Conservation (phyloP, 164 flowering plant genomes). For the Magnolia changhungtana region DNA sequence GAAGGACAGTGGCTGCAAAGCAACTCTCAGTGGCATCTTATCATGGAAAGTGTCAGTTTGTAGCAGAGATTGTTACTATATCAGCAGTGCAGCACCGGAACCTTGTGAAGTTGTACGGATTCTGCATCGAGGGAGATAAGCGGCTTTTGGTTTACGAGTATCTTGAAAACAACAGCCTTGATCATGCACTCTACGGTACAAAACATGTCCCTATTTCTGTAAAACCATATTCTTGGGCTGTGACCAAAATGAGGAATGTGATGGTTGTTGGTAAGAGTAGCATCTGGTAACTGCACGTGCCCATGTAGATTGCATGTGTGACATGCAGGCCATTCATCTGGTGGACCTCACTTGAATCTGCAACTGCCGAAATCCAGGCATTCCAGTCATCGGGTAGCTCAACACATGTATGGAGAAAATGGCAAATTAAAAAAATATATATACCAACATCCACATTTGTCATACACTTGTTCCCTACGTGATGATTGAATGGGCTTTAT, state of each 20-base stretch:
- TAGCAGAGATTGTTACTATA: slow-evolving; percentile 73
- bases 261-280: not conserved
- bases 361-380: no score
- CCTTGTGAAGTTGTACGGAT: slow-evolving; percentile 76
- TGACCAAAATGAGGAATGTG: not conserved
- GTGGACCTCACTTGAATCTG: not conserved
- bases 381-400: no score
- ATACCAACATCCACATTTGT: no score
- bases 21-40: slow-evolving; percentile 63
- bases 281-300: not conserved
- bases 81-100: slow-evolving; percentile 83
- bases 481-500: no score
- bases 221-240: not conserved
- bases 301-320: not conserved
- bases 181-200: slow-evolving; percentile 69
- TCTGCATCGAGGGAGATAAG: slow-evolving; percentile 66
- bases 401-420: no score
- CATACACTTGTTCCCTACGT: no score
- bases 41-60: slow-evolving; percentile 72
- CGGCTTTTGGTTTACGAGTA: slow-evolving; percentile 77
- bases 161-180: slow-evolving; percentile 71
- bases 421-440: no score
- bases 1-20: slow-evolving; percentile 65
- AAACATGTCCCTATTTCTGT: not conserved
- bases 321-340: not conserved